Evolutionary conservation across 345 rosid species (phyloP).

Genomic region (Viola odorata): DNA sequence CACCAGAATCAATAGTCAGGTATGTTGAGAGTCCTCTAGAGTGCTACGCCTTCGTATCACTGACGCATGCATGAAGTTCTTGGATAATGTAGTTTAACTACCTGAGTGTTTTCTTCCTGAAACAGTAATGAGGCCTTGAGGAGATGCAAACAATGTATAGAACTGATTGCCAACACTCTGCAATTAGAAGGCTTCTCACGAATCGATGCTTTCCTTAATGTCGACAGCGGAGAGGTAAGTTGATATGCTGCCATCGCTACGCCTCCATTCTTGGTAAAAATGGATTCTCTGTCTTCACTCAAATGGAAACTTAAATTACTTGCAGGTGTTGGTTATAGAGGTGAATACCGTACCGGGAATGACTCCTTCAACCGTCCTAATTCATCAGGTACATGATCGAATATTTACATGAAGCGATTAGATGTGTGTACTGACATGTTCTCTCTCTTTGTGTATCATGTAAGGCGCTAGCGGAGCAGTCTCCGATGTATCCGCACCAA

Average conservation of each 20-base stretch:
- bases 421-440: neutral
- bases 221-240: slow-evolving; percentile 85
- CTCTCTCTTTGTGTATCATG: neutral
- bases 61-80: neutral
- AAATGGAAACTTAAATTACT: neutral
- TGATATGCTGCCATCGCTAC: neutral
- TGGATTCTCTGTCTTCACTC: neutral
- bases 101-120: slow-evolving; percentile 13
- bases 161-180: slow-evolving; percentile 69
- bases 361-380: slow-evolving; percentile 92
- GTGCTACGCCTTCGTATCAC: neutral
- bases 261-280: neutral
- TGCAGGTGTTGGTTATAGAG: slow-evolving; percentile 81
- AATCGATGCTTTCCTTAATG: slow-evolving; percentile 85
- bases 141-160: slow-evolving; percentile 63
- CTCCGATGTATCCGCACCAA: slow-evolving; percentile 68
- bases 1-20: slow-evolving; percentile 83
- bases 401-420: too few species aligned
- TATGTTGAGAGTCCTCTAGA: slow-evolving; percentile 23
- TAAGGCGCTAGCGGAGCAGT: slow-evolving; percentile 82
- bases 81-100: slow-evolving; percentile 1
- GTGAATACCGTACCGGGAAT: slow-evolving; percentile 94
- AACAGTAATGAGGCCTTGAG: slow-evolving; percentile 58
- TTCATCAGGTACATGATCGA: slow-evolving; percentile 66
- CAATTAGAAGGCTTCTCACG: slow-evolving; percentile 85